Base-by-base conservation (phyloP, 805 yeast genomes). In the Candida endomychidarum region DNA sequence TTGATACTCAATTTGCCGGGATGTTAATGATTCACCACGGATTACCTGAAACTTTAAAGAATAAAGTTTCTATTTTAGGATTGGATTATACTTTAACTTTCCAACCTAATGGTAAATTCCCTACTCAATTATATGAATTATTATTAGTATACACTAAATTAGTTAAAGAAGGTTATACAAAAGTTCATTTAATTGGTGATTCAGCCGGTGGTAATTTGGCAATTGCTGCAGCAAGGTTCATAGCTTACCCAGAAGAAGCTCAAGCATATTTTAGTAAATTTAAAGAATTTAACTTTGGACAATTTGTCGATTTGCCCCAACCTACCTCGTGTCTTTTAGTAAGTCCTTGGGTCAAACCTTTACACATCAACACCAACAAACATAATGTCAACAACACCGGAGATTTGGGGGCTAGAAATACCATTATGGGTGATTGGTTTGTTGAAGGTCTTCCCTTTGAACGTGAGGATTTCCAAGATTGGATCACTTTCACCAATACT, bases 181-280 rank as follows among this genome's bases (percentile, higher is more conserved):
- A 66, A 34, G 52, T 69, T 12, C 54, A 56, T 9, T 49, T 68
- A 4, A 45, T 69, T 47, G 74, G 74, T 3, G 74, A 69, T 46
- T 66, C 72, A 1, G 73, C 73, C 8, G 74, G 74, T 19, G 73
- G 69, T 1, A 58, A 67, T 45, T 56, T 69, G 43, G 49, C 58
- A 2, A n/a, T 47, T 14, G 40, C 48, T n/a, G 9, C 49, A 8
- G 37, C 47, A 10, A 49, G 63, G 40, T 48, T 45, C 45, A 42
- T 61, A 20, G 58, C 63, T 11, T 62, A 63, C 41, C 67, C 65
- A 1, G 56, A 59, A 20, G 66, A 61, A 41, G 53, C 62, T 1
- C 40, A 41, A 12, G 37, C 33, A 17, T 57, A 53, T n/a, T 62
- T 62, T 36, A 14, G 31, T 4, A 40, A 37, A 25, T 41, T 45